Base-by-base conservation (phyloP, 2,329 filamentous ascomycete genomes). In the Aspergillus thermomutatus region DNA sequence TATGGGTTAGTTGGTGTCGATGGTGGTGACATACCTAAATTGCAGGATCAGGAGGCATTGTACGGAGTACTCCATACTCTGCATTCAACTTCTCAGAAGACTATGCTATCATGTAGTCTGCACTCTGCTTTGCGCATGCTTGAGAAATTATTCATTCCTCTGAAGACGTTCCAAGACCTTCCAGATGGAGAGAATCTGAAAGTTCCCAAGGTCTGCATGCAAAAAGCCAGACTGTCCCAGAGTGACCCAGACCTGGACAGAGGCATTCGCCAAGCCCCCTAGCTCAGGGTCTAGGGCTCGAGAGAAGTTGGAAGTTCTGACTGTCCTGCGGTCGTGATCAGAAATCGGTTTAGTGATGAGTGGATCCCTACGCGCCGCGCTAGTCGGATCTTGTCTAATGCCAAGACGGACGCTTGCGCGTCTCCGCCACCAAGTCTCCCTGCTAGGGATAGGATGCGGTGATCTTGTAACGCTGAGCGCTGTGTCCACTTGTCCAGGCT, bases 401-500 rank as follows among this genome's bases (percentile, higher is more conserved):
- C 70, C 71, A 73, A 73, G 71, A 69, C 67, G 69, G 66, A 69
- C 64, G 70, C 70, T 73, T 73, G 71, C 71, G 71, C 70, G 71
- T 72, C 70, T 72, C 69, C 70, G 66, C 63, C 67, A 64, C 59
- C 43, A 55, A 56, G 57, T 55, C 50, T 57, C 54, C 51, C 54
- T 56, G 53, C 56, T 52, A 61, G 55, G 54, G 50, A 52, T 57
- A 26, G 21, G 46, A 26, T 23, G 10, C 21, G 45, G 58, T 61
- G 59, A 63, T 59, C 56, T 53, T 59, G 60, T 61, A 58, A 63
- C 56, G 40, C 60, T 54, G 59, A 52, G 46, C 55, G 55, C 45
- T 57, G 52, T 54, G 49, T 50, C 21, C 31, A 47, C 28, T 17
- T 26, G 43, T 23, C 5, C 10, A 23, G 43, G 43, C 21, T 23